Base-by-base conservation (phyloP, 768 basidiomycete species). In the Kwoniella pini region DNA sequence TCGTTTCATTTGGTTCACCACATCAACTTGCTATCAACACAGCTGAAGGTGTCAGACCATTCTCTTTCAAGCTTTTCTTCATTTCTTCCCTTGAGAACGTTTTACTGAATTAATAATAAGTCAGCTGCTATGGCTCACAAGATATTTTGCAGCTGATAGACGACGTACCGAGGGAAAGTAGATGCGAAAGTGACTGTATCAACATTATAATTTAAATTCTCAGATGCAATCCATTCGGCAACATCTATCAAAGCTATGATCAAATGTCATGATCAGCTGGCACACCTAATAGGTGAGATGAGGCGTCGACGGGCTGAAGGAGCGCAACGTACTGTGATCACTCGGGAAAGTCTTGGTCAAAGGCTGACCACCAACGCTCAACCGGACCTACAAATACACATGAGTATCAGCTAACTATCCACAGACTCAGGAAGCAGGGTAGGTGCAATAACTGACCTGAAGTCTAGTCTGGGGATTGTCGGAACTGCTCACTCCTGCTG, bases 41-140 rank as follows among this genome's bases (percentile, higher is more conserved):
- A 52, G 93, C 92, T 54, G 91, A 93, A 1, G 93, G 93, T 19
- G 91, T 93, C 62, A 97, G 80, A 4, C 91, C 93, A 27, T 95
- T 83, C 57, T 91, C 89, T 60, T 85, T 85, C 67, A 97, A 76
- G 21, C 87, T 86, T 76, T 86, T 88, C n/a, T 83, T 83, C 72
- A 92, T 88, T 69, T 97, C 93, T 5, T 82, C 79, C 3, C 77
- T 81, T 22, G 84, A 75, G 75, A 90, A 96, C 21, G 83, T 83
- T 85, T 92, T 94, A 80, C 91, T 93, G n/a, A n/a, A n/a, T n/a
- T n/a, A n/a, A n/a, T n/a, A n/a, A n/a, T n/a, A n/a, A n/a, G n/a
- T n/a, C n/a, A n/a, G n/a, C n/a, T n/a, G n/a, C n/a, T n/a, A n/a
- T n/a, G n/a, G n/a, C n/a, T n/a, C n/a, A n/a, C n/a, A n/a, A n/a